These are phyloP conservation scores for Xanthoconium separans DNA, from an alignment of 1,284 basidiomycete genomes.

Conservation along the genomic window DNA sequence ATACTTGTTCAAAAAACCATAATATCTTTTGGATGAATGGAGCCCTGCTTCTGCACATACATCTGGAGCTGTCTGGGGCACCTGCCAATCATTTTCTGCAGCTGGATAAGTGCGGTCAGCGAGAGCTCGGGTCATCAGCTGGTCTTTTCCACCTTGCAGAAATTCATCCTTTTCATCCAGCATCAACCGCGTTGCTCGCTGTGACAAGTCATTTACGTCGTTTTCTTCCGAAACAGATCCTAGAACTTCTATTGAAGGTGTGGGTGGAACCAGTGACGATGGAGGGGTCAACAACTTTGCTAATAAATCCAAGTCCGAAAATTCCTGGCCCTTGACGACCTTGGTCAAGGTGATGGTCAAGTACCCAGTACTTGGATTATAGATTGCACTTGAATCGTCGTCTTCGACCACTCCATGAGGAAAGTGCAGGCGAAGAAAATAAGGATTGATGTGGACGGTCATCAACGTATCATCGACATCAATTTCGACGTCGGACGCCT, in stretches of 20 bases:
- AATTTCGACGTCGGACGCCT: constrained; percentile 80
- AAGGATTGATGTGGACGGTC: constrained; percentile 76
- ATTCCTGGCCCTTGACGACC: constrained; percentile 58
- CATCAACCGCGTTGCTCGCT: constrained; percentile 40
- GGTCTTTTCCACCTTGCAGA: constrained; percentile 47
- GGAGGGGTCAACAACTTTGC: constrained; percentile 72
- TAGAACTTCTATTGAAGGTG: constrained; percentile 67
- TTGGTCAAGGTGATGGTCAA: constrained; percentile 72
- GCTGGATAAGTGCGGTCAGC: constrained; percentile 42
- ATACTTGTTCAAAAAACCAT: constrained; percentile 74
- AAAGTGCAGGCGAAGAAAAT: constrained; percentile 77
- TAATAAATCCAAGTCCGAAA: constrained; percentile 73
- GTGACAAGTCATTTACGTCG: constrained; percentile 43
- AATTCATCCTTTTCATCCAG: constrained; percentile 56
- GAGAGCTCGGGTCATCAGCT: neutral
- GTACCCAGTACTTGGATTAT: constrained; percentile 70
- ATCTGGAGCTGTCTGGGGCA: constrained; percentile 59
- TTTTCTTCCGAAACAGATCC: constrained; percentile 25
- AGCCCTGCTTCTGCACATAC: constrained; percentile 32
- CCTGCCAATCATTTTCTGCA: constrained; percentile 73
- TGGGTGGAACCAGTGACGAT: constrained; percentile 34
- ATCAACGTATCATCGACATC: constrained; percentile 69
- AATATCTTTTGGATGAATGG: constrained; percentile 46
- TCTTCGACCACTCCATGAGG: constrained; percentile 64
- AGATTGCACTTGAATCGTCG: constrained; percentile 65